These are phyloP conservation scores for Boeremia exigua DNA, from an alignment of 2,329 filamentous ascomycete genomes.

Conservation along the genomic window DNA sequence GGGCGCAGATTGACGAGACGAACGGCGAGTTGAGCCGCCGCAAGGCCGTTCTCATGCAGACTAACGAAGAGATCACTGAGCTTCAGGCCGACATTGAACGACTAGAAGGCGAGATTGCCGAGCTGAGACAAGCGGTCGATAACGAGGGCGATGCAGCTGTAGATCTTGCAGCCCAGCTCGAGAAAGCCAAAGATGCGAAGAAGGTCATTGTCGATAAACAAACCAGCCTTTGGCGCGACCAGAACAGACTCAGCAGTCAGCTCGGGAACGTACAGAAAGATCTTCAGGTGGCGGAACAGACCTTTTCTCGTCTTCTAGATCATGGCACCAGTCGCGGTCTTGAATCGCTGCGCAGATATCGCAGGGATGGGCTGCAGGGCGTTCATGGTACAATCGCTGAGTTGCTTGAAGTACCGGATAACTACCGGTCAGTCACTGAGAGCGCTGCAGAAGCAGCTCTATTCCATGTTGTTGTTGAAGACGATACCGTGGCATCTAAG, in stretches of 20 bases:
- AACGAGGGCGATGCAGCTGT: constrained; percentile 78
- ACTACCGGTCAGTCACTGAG: constrained; percentile 87
- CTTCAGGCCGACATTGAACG: constrained; percentile 74
- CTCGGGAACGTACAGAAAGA: constrained; percentile 78
- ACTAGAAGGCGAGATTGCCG: constrained; percentile 74
- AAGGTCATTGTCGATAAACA: constrained; percentile 85
- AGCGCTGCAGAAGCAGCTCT: constrained; percentile 90
- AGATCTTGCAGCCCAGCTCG: constrained; percentile 73
- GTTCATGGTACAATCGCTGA: constrained; percentile 94
- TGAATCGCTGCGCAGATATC: constrained; percentile 83
- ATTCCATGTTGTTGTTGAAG: constrained; percentile 96
- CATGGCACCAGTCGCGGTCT: constrained; percentile 84
- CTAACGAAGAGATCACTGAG: constrained; percentile 78
- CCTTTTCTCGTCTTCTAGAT: constrained; percentile 85
- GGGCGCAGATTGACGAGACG: constrained; percentile 79
- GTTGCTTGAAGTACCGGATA: constrained; percentile 83
- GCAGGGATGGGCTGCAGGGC: constrained; percentile 78
- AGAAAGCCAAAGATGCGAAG: constrained; percentile 76
- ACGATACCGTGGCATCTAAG: constrained; percentile 81
- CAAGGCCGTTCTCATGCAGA: constrained; percentile 83
- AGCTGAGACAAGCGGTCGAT: constrained; percentile 74
- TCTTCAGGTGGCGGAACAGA: constrained; percentile 76
- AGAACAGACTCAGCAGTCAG: constrained; percentile 82
- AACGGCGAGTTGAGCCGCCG: constrained; percentile 77
- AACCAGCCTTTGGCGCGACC: constrained; percentile 85